A percentile compares a stretch with the other conserved stretches of the same genome.
Evolutionary conservation across 805 yeast genomes (phyloP).

Genomic region (Barnettozyma wickerhamii): DNA sequence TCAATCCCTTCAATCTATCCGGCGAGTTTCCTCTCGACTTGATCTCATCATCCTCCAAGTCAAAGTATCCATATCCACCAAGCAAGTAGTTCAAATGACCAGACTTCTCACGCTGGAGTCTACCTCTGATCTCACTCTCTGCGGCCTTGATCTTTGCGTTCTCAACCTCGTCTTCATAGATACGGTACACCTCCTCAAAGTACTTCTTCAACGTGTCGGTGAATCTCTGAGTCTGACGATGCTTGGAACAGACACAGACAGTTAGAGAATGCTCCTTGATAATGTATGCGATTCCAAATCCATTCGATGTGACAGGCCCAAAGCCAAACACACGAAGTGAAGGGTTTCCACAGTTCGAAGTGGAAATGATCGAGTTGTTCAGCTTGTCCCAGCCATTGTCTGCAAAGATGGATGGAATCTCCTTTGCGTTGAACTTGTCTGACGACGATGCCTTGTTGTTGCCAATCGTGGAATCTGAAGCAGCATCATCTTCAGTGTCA

Average conservation of each 20-base stretch:
- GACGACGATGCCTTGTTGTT: slow-evolving; percentile 8
- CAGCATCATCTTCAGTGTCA: slow-evolving; percentile 17
- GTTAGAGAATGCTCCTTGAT: slow-evolving; percentile 76
- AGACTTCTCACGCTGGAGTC: slow-evolving; percentile 25
- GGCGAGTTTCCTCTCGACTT: slow-evolving; percentile 39
- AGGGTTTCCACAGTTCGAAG: slow-evolving; percentile 91
- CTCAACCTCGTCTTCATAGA: slow-evolving; percentile 31
- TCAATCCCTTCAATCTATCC: slow-evolving; percentile 20
- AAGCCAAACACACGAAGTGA: slow-evolving; percentile 84
- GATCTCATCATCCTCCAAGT: slow-evolving; percentile 57
- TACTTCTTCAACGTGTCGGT: slow-evolving; percentile 63
- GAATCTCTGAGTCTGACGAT: slow-evolving; percentile 80
- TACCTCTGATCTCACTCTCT: slow-evolving; percentile 22
- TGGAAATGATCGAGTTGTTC: slow-evolving; percentile 74
- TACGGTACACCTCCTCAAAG: slow-evolving; percentile 52
- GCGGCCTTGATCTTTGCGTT: slow-evolving; percentile 11
- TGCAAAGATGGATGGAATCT: slow-evolving; percentile 71
- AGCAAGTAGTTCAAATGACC: slow-evolving; percentile 40
- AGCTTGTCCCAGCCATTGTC: slow-evolving; percentile 86
- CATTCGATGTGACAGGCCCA: slow-evolving; percentile 87
- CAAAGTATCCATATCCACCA: slow-evolving; percentile 89
- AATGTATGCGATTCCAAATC: slow-evolving; percentile 91
- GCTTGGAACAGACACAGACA: slow-evolving; percentile 81
- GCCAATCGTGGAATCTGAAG: slow-evolving; percentile 20
- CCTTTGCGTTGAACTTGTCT: slow-evolving; percentile 21